A percentile compares a stretch with the other conserved stretches of the same genome.
These are phyloP conservation scores for Brettanomyces sp. DNA, from an alignment of 805 yeast species.

Conservation along the genomic window DNA sequence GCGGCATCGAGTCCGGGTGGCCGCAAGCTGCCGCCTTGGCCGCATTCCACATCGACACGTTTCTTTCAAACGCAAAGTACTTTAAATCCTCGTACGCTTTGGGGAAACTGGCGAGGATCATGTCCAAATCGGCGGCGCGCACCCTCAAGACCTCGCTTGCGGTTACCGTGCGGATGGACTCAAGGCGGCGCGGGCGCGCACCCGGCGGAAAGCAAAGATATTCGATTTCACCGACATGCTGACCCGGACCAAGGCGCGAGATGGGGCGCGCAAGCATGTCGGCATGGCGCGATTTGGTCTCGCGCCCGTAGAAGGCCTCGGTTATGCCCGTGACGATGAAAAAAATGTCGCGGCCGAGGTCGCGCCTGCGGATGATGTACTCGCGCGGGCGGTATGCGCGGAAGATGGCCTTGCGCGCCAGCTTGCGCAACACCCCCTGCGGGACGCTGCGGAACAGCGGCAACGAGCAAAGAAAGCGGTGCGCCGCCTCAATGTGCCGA, in stretches of 20 bases:
- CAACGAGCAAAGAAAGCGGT: conserved; percentile 47
- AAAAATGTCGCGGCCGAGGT: conserved; percentile 52
- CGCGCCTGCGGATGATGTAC: conserved; percentile 51
- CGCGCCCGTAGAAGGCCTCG: conserved; percentile 26
- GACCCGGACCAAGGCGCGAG: conserved; percentile 53
- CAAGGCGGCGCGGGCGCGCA: too few relatives aligned
- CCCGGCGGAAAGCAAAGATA: too few relatives aligned
- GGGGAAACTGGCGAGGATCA: too few relatives aligned
- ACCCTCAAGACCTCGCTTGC: too few relatives aligned
- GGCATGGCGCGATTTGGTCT: conserved; percentile 21
- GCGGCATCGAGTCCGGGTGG: too few relatives aligned
- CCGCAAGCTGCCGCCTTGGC: too few relatives aligned
- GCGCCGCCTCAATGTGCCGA: conserved; percentile 42
- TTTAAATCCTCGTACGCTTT: too few relatives aligned
- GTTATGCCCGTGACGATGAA: conserved; percentile 63
- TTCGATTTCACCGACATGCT: conserved; percentile 63
- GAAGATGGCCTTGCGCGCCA: conserved; percentile 59
- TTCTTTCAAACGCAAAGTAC: too few relatives aligned
- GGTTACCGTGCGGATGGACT: too few relatives aligned
- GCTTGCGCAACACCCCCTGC: conserved; percentile 46
- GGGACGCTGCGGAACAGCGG: conserved; percentile 55
- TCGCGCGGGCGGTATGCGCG: conserved; percentile 45
- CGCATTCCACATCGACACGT: too few relatives aligned
- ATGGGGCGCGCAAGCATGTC: conserved; percentile 22
- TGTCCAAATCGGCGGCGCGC: too few relatives aligned